Base-by-base conservation (phyloP, 2,329 filamentous ascomycete species). In the Penicillium sclerotigenum region DNA sequence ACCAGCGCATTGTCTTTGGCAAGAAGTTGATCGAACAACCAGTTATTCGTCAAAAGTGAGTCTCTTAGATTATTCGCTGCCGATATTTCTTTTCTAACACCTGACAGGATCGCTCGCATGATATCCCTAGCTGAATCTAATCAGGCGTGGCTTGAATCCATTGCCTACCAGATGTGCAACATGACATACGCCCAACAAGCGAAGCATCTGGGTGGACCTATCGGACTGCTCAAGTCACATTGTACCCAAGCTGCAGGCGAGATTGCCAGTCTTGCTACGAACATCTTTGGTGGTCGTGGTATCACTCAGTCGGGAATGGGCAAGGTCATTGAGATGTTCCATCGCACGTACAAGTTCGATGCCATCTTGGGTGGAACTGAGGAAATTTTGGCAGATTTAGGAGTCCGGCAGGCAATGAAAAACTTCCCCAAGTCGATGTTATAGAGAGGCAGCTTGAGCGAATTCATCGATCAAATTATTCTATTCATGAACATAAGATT, bases 121-220 rank as follows among this genome's bases (percentile, higher is more conserved):
- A 94, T 95, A 63, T 84, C 88, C 5, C 84, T 89, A 47, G 83
- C 86, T 63, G 90, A 96, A 73, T 81, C 88, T n/a, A 87, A 89
- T 75, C 90, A 95, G 73, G 83, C 90, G 20, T 95, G 89, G 89
- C 83, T 94, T 47, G 90, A 95, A 73, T 85, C 83, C 40, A 86
- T 94, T 68, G 91, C 90, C 20, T 90, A 91, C 78, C 90, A 95
- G 71, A 95, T 95, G 90, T 88, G 83, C 77, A 81, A 90, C 72
- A 90, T 95, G 88, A 83, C 83, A 33, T 94, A 95, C 74, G 80
- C 82, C 52, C 77, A 93, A 70, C 90, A 95, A 73, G 80, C 87
- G 24, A 84, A 85, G 68, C 81, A 88, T 65, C 82, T 95, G 1
- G 88, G 87, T 51, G 91, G 91, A 0, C 90, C 90, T 28, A 91